phyloP scores from a whole-genome alignment of 2,329 filamentous ascomycete genomes.

The Penicillium sp. region DNA sequence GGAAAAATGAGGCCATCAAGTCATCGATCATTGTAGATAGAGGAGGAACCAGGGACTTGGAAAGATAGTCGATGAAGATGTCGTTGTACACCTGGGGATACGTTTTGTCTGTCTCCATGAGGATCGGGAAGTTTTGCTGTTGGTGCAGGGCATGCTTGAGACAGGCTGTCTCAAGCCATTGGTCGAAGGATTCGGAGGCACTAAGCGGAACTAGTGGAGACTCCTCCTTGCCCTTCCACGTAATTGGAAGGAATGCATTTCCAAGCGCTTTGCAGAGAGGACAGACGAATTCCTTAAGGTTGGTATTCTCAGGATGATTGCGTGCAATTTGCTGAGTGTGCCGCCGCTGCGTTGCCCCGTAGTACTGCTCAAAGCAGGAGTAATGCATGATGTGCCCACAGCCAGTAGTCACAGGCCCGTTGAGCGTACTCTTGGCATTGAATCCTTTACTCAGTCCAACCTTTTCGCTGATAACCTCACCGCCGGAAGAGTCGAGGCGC shows the following conservation, averaged over 20 bases:
- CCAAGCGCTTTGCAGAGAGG: conserved; percentile 94
- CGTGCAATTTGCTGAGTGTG: conserved; percentile 91
- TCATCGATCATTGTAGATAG: conserved; percentile 44
- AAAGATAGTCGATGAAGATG: conserved; percentile 51
- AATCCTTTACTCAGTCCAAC: conserved; percentile 89
- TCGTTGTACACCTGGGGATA: conserved; percentile 43
- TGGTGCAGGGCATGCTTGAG: conserved; percentile 50
- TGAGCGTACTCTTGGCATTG: conserved; percentile 60
- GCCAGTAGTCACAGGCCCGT: conserved; percentile 79
- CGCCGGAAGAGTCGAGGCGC: conserved; percentile 70
- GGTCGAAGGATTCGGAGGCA: conserved; percentile 57
- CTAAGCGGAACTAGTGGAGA: conserved; percentile 71
- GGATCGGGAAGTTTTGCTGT: conserved; percentile 47
- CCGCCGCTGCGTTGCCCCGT: conserved; percentile 74
- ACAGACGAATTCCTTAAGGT: conserved; percentile 86
- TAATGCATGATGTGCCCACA: conserved; percentile 99
- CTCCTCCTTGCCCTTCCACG: conserved; percentile 91
- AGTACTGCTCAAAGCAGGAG: conserved; percentile 88
- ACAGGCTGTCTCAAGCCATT: conserved; percentile 64
- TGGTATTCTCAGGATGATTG: conserved; percentile 80
- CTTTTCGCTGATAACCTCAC: conserved; percentile 67
- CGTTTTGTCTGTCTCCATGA: conserved; percentile 36
- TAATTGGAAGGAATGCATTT: conserved; percentile 88
- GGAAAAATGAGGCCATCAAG: conserved; percentile 27
- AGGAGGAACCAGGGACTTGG: conserved; percentile 49